phyloP scores from a whole-genome alignment of 345 rosid species.

The Nephelium lappaceum region DNA sequence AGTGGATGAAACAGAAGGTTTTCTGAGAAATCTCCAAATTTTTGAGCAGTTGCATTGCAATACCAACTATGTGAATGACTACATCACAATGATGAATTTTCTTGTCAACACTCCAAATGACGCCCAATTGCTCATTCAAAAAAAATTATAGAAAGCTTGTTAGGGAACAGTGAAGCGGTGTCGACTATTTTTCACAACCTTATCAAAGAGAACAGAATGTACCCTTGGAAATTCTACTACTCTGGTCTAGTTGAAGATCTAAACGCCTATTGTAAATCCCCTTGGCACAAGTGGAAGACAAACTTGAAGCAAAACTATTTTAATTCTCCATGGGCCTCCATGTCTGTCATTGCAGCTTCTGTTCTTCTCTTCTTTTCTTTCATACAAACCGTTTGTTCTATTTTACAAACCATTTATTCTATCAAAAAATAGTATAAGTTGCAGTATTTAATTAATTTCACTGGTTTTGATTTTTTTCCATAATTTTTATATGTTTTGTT shows the following conservation, averaged over 20 bases:
- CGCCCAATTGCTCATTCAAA: conserved; percentile 11
- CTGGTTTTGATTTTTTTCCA: no score
- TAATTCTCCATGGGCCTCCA: conserved; percentile 25
- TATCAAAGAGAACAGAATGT: background rate
- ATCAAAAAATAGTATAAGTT: background rate
- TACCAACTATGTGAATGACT: background rate
- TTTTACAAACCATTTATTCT: conserved; percentile 11
- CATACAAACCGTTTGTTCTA: conserved; percentile 16
- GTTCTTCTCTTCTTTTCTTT: conserved; percentile 20
- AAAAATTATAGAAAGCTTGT: conserved; percentile 13
- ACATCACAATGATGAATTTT: conserved; percentile 9
- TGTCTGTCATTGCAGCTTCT: conserved; percentile 25
- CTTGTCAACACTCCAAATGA: conserved; percentile 21
- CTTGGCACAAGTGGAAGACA: no score
- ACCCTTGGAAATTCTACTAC: no score
- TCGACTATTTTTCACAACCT: conserved; percentile 18
- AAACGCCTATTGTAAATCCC: no score
- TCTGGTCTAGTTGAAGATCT: conserved; percentile 3
- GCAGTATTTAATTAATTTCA: no score
- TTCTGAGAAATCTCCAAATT: background rate
- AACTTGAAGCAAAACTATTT: no score
- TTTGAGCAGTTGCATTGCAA: background rate
- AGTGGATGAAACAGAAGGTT: no score
- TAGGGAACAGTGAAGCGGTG: background rate
- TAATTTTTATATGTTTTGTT: no score